These are phyloP conservation scores for Ustilaginoidea virens DNA, from an alignment of 2,329 filamentous ascomycete species.

Conservation along the genomic window DNA sequence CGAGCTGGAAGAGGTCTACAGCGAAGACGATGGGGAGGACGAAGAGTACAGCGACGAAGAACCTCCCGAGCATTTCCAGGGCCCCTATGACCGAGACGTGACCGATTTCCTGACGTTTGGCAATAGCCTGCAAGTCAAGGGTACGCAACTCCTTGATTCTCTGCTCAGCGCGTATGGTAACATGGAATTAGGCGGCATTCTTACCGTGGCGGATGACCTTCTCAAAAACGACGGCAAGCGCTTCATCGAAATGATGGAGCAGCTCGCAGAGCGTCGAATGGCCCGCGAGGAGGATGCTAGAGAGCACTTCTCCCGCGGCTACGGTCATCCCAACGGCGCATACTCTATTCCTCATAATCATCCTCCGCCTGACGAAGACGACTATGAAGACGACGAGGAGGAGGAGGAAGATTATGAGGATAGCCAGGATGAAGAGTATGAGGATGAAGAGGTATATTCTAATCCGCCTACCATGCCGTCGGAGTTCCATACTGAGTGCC, in stretches of 20 bases:
- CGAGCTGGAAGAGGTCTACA: slow-evolving; percentile 34
- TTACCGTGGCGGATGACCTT: slow-evolving; percentile 95
- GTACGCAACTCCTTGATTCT: slow-evolving; percentile 35
- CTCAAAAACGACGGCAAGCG: slow-evolving; percentile 98
- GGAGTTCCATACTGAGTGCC: slow-evolving; percentile 27
- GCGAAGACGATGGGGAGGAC: slow-evolving; percentile 38
- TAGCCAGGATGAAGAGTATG: slow-evolving; percentile 49
- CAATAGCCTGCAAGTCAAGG: slow-evolving; percentile 89
- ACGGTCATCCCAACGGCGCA: slow-evolving; percentile 44
- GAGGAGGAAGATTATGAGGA: slow-evolving; percentile 46
- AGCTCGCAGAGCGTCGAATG: slow-evolving; percentile 93
- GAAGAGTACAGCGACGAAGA: slow-evolving; percentile 53
- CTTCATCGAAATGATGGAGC: slow-evolving; percentile 99
- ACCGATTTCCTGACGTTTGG: slow-evolving; percentile 95
- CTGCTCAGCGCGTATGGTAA: slow-evolving; percentile 29
- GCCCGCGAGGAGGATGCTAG: slow-evolving; percentile 79
- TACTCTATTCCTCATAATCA: slow-evolving; percentile 50
- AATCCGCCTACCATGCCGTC: slow-evolving; percentile 23
- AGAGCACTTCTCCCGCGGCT: slow-evolving; percentile 44
- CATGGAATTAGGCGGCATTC: slow-evolving; percentile 67
- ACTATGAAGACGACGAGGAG: slow-evolving; percentile 54
- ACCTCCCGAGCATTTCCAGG: slow-evolving; percentile 52
- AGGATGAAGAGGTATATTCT: slow-evolving; percentile 62
- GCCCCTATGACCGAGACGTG: slow-evolving; percentile 46
- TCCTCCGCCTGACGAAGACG: slow-evolving; percentile 62